These are phyloP conservation scores for Thermothielavioides terrestris DNA, from an alignment of 495 filamentous ascomycete genomes.

Conservation along the genomic window DNA sequence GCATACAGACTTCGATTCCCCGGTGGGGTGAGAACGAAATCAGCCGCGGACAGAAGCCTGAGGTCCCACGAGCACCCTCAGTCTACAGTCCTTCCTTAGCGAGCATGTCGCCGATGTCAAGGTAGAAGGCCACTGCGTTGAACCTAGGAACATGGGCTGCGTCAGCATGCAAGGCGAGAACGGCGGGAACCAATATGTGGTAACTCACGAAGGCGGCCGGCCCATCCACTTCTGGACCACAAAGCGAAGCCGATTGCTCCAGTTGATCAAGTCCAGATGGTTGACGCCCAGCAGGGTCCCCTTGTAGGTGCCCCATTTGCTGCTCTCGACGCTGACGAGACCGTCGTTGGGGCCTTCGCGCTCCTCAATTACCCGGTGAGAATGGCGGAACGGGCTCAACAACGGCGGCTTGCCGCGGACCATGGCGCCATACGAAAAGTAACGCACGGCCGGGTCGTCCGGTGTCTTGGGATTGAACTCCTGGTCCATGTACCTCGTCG, in stretches of 20 bases:
- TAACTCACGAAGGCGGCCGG: conserved; percentile 56
- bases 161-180: neutral
- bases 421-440: conserved; percentile 86
- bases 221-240: conserved; percentile 58
- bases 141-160: conserved; percentile 47
- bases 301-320: conserved; percentile 85
- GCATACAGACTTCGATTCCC: too few species aligned
- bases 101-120: conserved; percentile 81
- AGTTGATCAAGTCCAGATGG: conserved; percentile 93
- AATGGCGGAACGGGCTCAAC: conserved; percentile 66
- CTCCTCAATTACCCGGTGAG: conserved; percentile 59
- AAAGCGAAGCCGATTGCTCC: conserved; percentile 79
- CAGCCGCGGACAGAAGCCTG: too few species aligned
- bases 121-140: conserved; percentile 92
- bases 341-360: conserved; percentile 86
- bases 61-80: too few species aligned
- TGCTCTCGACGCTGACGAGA: conserved; percentile 79
- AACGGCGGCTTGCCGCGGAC: conserved; percentile 46
- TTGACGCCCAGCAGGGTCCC: conserved; percentile 82
- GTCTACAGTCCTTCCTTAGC: conserved; percentile 57
- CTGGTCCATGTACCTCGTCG: conserved; percentile 67
- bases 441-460: conserved; percentile 65
- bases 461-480: conserved; percentile 76
- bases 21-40: too few species aligned
- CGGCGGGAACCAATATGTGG: neutral